Evolutionary conservation across 139 green algal species (phyloP).

Genomic region (Chlamydomonas asymmetrica): DNA sequence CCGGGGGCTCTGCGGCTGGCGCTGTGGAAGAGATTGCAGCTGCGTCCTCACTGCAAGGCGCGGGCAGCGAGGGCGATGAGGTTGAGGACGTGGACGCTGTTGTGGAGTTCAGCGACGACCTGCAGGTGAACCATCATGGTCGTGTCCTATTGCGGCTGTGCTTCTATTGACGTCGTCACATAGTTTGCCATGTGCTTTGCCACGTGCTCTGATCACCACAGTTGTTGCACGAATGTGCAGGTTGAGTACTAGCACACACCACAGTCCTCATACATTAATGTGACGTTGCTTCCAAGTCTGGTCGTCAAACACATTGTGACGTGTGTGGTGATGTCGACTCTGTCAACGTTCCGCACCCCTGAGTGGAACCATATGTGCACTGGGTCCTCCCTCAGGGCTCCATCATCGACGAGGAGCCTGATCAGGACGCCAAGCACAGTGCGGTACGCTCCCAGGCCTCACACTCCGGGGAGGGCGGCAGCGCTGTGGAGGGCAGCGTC

Average conservation of each 20-base stretch:
- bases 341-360: neutral
- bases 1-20: neutral
- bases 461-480: neutral
- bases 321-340: neutral
- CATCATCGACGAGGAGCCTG: neutral
- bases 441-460: no score
- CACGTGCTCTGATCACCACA: no score
- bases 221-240: no score
- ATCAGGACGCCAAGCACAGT: neutral
- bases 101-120: neutral
- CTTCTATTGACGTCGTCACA: no score
- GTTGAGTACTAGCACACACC: neutral
- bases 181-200: no score
- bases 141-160: neutral
- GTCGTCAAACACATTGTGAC: neutral
- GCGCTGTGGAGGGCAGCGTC: neutral
- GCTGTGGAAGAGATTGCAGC: neutral
- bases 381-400: neutral
- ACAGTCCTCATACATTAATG: neutral
- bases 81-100: neutral
- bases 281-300: no score
- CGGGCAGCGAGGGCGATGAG: no score
- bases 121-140: neutral
- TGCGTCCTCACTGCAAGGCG: conserved; percentile 2
- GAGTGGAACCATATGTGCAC: neutral